A percentile compares a stretch with the other conserved stretches of the same genome.
phyloP scores from a whole-genome alignment of 805 yeast species.

The Candida coleopterorum region DNA sequence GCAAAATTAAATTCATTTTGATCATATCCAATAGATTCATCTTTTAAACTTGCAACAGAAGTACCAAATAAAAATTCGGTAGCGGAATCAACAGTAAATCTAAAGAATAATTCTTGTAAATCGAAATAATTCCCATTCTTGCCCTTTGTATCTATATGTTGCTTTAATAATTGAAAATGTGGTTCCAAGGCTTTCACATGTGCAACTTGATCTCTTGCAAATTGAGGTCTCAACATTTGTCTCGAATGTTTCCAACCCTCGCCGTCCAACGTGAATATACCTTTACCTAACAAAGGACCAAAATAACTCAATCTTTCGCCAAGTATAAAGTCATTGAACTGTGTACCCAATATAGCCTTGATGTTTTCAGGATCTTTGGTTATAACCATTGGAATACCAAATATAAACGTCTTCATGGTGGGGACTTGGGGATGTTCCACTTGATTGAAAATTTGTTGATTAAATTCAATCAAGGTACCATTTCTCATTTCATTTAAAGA shows the following conservation, averaged over 20 bases:
- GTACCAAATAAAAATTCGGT: conserved; percentile 39
- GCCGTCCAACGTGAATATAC: conserved; percentile 36
- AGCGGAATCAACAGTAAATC: conserved; percentile 36
- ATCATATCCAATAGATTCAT: conserved; percentile 17
- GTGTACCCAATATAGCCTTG: conserved; percentile 32
- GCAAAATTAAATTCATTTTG: conserved; percentile 18
- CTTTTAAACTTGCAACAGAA: conserved; percentile 23
- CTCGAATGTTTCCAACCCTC: conserved; percentile 34
- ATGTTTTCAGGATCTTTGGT: conserved; percentile 34
- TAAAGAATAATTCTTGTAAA: conserved; percentile 30
- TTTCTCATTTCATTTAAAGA: conserved; percentile 10
- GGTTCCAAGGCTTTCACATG: conserved; percentile 28
- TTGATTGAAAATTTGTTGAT: conserved; percentile 10
- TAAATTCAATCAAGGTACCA: conserved; percentile 13
- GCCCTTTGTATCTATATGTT: conserved; percentile 14
- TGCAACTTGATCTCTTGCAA: conserved; percentile 33
- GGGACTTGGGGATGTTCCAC: conserved; percentile 5
- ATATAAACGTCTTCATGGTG: conserved; percentile 2
- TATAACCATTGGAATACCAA: conserved; percentile 16
- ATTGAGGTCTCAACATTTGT: conserved; percentile 35
- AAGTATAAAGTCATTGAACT: conserved; percentile 30
- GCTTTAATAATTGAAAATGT: conserved; percentile 23
- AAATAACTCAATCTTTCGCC: conserved; percentile 28
- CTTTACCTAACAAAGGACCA: conserved; percentile 32
- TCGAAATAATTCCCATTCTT: conserved; percentile 21